phyloP scores from a whole-genome alignment of 2,329 filamentous ascomycete species.

The Diaporthe batatas region DNA sequence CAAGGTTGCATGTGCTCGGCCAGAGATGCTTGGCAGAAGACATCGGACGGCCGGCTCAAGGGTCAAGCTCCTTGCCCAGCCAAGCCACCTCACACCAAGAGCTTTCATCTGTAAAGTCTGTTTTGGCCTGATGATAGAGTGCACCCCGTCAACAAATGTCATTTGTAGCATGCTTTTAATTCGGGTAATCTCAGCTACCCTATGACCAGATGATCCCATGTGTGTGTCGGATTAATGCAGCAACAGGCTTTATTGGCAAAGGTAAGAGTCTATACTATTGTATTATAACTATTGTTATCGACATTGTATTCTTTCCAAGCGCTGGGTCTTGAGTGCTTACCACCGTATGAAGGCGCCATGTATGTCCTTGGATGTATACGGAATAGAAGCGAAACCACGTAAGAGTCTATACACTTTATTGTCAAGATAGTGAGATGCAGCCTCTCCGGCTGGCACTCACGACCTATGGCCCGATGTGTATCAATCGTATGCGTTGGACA shows the following conservation, averaged over 20 bases:
- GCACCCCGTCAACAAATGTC: not conserved
- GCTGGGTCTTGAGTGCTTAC: no score
- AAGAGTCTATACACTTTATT: no score
- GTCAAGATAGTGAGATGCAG: constrained; percentile 17
- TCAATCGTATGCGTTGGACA: not conserved
- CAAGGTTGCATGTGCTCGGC: not conserved
- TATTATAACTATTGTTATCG: no score
- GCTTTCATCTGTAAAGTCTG: not conserved
- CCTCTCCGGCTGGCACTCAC: constrained; percentile 12
- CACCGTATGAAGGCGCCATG: no score
- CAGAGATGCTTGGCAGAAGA: not conserved
- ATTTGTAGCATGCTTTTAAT: not conserved
- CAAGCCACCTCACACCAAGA: not conserved
- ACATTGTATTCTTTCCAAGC: no score
- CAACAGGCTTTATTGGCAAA: not conserved
- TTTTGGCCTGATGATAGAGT: constrained; percentile 5
- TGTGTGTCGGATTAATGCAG: constrained; percentile 1
- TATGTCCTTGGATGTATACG: no score
- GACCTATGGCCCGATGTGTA: not conserved
- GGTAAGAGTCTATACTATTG: constrained; percentile 1
- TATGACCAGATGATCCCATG: not conserved
- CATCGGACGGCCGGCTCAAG: not conserved
- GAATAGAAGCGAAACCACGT: no score
- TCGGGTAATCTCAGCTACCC: constrained; percentile 13
- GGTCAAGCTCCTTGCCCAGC: not conserved